A percentile compares a stretch with the other conserved stretches of the same genome.
phyloP scores from a whole-genome alignment of 192 early-diverging fungal species.

The Podila verticillata region DNA sequence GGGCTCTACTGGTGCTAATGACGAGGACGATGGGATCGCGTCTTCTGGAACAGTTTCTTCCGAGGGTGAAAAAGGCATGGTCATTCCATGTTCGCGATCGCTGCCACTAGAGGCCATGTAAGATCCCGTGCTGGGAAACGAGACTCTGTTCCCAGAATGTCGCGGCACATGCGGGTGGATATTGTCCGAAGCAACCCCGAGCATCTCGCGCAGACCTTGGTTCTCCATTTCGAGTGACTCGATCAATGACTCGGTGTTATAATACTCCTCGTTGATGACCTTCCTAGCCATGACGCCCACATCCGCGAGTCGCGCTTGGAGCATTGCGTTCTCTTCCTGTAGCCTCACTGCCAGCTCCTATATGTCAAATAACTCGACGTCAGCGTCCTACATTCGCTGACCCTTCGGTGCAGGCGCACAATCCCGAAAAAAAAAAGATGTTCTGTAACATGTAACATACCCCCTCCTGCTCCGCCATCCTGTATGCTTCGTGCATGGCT shows the following conservation, averaged over 20 bases:
- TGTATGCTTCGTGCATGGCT: constrained; percentile 47
- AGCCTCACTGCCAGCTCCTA: constrained; percentile 27
- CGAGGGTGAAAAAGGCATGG: background rate
- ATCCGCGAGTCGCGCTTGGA: constrained; percentile 36
- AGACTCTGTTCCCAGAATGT: constrained; percentile 34
- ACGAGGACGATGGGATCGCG: background rate
- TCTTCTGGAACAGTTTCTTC: constrained; percentile 1
- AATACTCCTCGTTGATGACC: constrained; percentile 40
- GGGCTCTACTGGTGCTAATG: background rate
- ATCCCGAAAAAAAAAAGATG: background rate
- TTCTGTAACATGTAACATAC: constrained; percentile 1
- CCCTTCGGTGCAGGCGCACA: background rate
- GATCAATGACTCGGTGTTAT: constrained; percentile 42
- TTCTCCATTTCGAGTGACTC: constrained; percentile 45
- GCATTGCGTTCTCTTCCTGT: constrained; percentile 30
- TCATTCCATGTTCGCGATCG: constrained; percentile 8
- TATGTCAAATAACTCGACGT: background rate
- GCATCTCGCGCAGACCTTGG: constrained; percentile 40
- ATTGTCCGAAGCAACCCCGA: constrained; percentile 32
- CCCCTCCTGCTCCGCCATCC: constrained; percentile 47
- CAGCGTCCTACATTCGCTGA: background rate
- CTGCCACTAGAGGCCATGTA: constrained; percentile 48
- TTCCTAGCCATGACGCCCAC: constrained; percentile 40
- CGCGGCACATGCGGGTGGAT: background rate
- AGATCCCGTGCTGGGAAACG: constrained; percentile 46